phyloP scores from a whole-genome alignment of 2,329 filamentous ascomycete species.

The Diaporthe citrichinensis region DNA sequence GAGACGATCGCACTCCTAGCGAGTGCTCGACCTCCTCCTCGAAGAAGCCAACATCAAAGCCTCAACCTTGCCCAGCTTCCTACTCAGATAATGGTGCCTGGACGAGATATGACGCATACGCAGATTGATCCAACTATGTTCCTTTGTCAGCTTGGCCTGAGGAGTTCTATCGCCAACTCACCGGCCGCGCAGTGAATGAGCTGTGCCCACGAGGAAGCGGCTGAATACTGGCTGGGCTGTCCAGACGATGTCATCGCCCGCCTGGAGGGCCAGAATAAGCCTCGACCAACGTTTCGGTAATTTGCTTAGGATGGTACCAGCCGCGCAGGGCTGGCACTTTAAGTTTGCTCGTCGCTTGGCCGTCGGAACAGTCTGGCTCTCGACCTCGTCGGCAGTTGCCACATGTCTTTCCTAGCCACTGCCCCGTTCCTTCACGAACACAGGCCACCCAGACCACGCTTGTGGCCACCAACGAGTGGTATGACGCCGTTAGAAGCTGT shows the following conservation, averaged over 20 bases:
- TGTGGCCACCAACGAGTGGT: not conserved
- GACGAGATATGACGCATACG: slow-evolving; percentile 6
- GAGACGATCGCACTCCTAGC: not conserved
- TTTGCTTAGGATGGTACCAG: slow-evolving; percentile 20
- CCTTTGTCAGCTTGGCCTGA: not conserved
- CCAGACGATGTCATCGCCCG: slow-evolving; percentile 11
- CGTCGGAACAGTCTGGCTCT: not conserved
- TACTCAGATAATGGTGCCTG: not conserved
- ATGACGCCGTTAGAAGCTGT: not conserved
- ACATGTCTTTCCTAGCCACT: not conserved
- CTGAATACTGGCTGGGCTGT: not conserved
- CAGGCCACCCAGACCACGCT: not conserved
- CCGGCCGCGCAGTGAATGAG: not conserved
- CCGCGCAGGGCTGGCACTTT: slow-evolving; percentile 24
- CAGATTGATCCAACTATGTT: not conserved
- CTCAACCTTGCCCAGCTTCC: not conserved
- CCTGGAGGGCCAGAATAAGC: slow-evolving; percentile 24
- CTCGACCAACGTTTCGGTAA: slow-evolving; percentile 27
- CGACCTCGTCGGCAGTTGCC: slow-evolving; percentile 17
- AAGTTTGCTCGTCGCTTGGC: slow-evolving; percentile 17
- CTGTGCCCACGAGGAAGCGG: not conserved
- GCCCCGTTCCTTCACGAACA: too few relatives aligned
- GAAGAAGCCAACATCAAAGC: not conserved
- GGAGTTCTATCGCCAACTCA: not conserved
- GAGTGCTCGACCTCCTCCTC: not conserved